Conservation (phyloP, 2,329 filamentous ascomycete species). For the Monilinia aucupariae region DNA sequence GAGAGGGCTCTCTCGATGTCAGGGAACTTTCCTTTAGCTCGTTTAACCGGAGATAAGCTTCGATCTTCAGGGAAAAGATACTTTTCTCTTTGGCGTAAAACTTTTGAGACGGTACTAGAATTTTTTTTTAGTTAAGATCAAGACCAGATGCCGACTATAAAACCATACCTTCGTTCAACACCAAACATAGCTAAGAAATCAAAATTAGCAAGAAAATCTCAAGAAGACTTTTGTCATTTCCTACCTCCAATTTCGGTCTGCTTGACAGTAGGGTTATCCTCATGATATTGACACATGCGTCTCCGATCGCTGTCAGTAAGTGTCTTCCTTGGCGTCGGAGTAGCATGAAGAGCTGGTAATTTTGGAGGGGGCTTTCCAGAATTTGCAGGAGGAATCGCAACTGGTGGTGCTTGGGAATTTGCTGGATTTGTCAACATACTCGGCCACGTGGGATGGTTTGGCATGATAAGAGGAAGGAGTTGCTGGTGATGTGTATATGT, state of each 20-base stretch:
- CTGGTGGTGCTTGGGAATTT: conserved; percentile 51
- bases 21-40: conserved; percentile 75
- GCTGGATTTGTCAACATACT: conserved; percentile 73
- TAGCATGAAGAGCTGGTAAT: conserved; percentile 45
- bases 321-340: conserved; percentile 71
- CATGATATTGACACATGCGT: conserved; percentile 89
- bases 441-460: conserved; percentile 65
- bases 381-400: conserved; percentile 50
- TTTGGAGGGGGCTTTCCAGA: conserved; percentile 42
- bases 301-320: conserved; percentile 86
- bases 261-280: conserved; percentile 83
- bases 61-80: conserved; percentile 80
- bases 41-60: conserved; percentile 73
- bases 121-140: background rate
- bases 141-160: background rate
- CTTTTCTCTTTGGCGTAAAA: conserved; percentile 88
- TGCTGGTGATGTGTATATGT: conserved; percentile 44
- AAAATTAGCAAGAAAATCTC: conserved; percentile 4
- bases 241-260: conserved; percentile 92
- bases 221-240: conserved; percentile 28
- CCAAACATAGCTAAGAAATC: conserved; percentile 68
- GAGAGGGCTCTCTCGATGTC: conserved; percentile 88
- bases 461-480: conserved; percentile 67
- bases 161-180: conserved; percentile 86
- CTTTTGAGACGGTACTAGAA: conserved; percentile 95